Base-by-base conservation (phyloP, 306 rosid genomes). In the Cicer chorassanicum region DNA sequence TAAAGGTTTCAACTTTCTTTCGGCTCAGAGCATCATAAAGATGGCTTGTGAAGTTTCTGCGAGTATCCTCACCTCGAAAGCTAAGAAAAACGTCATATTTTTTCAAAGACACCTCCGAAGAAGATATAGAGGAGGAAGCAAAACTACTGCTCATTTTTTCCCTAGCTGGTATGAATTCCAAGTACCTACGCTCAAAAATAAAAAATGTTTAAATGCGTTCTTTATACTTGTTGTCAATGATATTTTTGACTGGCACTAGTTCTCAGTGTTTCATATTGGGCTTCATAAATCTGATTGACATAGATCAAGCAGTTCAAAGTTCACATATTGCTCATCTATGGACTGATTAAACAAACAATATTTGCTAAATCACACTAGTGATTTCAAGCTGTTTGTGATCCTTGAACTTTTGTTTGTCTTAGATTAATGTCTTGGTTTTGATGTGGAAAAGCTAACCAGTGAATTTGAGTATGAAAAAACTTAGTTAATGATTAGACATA, bases 61-160 rank as follows among this genome's bases (percentile, higher is more conserved):
- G 61, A 4, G 61, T 54, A 18, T 54, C 61, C 61, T 54, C 36
- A 56, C 63, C 63, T 9, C 39, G 63, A 10, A 56, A 56, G 63
- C 63, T 56, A 56, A 56, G 39, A 21, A 56, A 56, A 9, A 56
- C 63, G 3, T 56, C 63, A 9, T 21, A 56, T 9, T 56, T 56
- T 56, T 56, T 56, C 6, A 0, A 4, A 19, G 14, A 9, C 38
- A 5, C 38, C 38, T 1, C 62, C 19, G 56, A 1, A 53, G 60
- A 53, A 7, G 34, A 8, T 16, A 16, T 8, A 8, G 62, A 19
- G 14, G 62, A 55, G 21, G 10, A 21, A 19, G 39, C 14, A 29
- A 29, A 29, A 29, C 36, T 29, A 21, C n/a, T 55, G 62, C 38
- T 55, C 16, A 29, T 24, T 59, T 16, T 6, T 41, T 59, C 4